Percentiles rank a stretch among this genome's conserved stretches.
Conservation (phyloP, 352 stramenopile genomes). For the Globisporangium nodosum region DNA sequence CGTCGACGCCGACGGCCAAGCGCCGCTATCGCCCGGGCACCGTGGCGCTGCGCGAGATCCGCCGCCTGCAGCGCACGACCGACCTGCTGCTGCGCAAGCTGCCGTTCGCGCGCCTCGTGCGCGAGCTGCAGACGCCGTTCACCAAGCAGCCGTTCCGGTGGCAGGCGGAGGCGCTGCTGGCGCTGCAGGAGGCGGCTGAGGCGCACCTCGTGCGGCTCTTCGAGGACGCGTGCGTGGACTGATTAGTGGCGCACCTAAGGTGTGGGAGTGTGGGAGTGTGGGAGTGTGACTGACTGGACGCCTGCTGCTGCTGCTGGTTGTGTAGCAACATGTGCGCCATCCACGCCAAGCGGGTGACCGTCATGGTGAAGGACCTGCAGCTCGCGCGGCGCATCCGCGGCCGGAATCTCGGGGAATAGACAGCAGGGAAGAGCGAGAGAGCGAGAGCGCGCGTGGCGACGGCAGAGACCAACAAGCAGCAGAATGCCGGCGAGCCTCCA, state of each 20-base stretch:
- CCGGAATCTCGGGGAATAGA: constrained; percentile 56
- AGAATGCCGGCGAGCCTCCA: neutral
- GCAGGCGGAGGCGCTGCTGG: constrained; percentile 90
- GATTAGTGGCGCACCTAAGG: neutral
- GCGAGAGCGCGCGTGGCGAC: too few species aligned
- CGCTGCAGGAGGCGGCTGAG: constrained; percentile 92
- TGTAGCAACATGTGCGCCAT: constrained; percentile 93
- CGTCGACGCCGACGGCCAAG: constrained; percentile 27
- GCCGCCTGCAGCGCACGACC: constrained; percentile 93
- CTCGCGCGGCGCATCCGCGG: constrained; percentile 90
- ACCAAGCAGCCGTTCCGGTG: constrained; percentile 79
- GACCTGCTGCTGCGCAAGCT: constrained; percentile 95
- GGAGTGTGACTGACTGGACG: neutral
- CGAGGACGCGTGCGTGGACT: constrained; percentile 83
- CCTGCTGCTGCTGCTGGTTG: neutral
- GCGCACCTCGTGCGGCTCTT: constrained; percentile 95
- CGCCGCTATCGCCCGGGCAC: constrained; percentile 59
- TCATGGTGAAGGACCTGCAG: constrained; percentile 95
- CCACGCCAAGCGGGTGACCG: constrained; percentile 93
- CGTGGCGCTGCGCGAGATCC: constrained; percentile 93
- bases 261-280: neutral
- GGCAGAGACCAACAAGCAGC: too few species aligned
- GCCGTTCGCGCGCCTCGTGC: constrained; percentile 95
- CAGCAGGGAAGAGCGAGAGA: neutral
- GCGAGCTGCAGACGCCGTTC: constrained; percentile 90